These are phyloP conservation scores for Skeletonema potamos DNA, from an alignment of 108 stramenopile species.

Conservation along the genomic window DNA sequence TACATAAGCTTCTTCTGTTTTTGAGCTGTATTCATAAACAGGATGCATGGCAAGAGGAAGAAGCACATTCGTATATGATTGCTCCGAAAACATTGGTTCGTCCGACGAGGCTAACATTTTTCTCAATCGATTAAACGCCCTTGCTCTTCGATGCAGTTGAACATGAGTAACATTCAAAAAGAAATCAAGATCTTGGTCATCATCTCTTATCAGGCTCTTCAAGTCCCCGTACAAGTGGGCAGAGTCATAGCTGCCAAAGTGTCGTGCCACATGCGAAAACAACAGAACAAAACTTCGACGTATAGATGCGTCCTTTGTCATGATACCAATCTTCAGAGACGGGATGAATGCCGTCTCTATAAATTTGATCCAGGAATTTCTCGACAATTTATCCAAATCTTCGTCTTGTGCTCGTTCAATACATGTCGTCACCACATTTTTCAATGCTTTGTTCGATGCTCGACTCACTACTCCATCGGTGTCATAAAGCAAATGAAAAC, in stretches of 20 bases:
- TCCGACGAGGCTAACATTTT: slow-evolving; percentile 40
- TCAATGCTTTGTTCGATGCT: slow-evolving; percentile 67
- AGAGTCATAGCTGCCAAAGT: slow-evolving; percentile 36
- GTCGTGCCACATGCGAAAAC: slow-evolving; percentile 58
- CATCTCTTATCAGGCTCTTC: slow-evolving; percentile 57
- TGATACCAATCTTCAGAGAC: slow-evolving; percentile 58
- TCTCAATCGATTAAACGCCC: slow-evolving; percentile 80
- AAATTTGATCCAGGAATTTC: slow-evolving; percentile 55
- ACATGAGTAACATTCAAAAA: slow-evolving; percentile 94
- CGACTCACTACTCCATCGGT: slow-evolving; percentile 78
- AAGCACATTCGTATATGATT: slow-evolving; percentile 72
- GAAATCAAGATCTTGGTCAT: slow-evolving; percentile 92
- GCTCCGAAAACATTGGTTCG: slow-evolving; percentile 42
- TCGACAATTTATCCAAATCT: slow-evolving; percentile 1
- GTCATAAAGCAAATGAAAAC: slow-evolving; percentile 73
- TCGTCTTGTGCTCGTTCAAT: slow-evolving; percentile 29
- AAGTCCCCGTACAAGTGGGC: slow-evolving; percentile 82
- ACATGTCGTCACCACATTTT: slow-evolving; percentile 55
- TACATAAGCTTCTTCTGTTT: slow-evolving; percentile 70
- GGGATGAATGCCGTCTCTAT: slow-evolving; percentile 72
- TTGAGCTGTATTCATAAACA: slow-evolving; percentile 79
- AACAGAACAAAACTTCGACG: slow-evolving; percentile 68
- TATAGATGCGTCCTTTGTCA: slow-evolving; percentile 32
- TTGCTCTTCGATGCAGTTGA: slow-evolving; percentile 90
- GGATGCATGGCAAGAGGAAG: slow-evolving; percentile 88